Conservation (phyloP, 306 rosid genomes). For the Astragalus glycyphyllos region DNA sequence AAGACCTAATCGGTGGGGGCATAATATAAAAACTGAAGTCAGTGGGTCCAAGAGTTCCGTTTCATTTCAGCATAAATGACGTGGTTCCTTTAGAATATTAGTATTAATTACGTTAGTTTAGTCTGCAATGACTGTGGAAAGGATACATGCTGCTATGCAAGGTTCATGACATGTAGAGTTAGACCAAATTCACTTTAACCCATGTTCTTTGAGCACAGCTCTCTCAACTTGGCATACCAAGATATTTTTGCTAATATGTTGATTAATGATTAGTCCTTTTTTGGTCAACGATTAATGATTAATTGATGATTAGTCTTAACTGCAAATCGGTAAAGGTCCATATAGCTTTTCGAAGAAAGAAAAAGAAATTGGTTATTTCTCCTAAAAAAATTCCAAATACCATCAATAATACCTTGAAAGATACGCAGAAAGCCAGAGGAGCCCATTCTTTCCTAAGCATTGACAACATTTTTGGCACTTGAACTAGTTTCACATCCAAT, state of each 20-base stretch:
- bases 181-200: slow-evolving; percentile 21
- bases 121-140: slow-evolving; percentile 24
- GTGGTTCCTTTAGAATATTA: slow-evolving; percentile 17
- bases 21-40: too few relatives aligned
- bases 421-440: slow-evolving; percentile 80
- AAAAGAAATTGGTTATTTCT: background rate
- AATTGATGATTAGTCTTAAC: background rate
- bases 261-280: background rate
- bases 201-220: slow-evolving; percentile 31
- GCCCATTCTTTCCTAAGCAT: slow-evolving; percentile 80
- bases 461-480: slow-evolving; percentile 90
- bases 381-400: slow-evolving; percentile 1
- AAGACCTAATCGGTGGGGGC: too few relatives aligned
- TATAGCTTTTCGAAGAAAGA: background rate
- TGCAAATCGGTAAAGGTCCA: slow-evolving; percentile 1
- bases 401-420: slow-evolving; percentile 81
- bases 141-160: slow-evolving; percentile 11
- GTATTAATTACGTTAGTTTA: slow-evolving; percentile 8
- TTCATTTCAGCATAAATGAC: slow-evolving; percentile 8
- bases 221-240: slow-evolving; percentile 18
- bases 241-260: background rate
- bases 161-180: slow-evolving; percentile 1
- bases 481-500: slow-evolving; percentile 83
- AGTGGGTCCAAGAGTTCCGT: background rate
- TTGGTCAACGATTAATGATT: background rate